Percentiles rank a stretch among this genome's conserved stretches.
Evolutionary conservation across 2,329 filamentous ascomycete genomes (phyloP).

Genomic region (Teratosphaeria zuluensis): DNA sequence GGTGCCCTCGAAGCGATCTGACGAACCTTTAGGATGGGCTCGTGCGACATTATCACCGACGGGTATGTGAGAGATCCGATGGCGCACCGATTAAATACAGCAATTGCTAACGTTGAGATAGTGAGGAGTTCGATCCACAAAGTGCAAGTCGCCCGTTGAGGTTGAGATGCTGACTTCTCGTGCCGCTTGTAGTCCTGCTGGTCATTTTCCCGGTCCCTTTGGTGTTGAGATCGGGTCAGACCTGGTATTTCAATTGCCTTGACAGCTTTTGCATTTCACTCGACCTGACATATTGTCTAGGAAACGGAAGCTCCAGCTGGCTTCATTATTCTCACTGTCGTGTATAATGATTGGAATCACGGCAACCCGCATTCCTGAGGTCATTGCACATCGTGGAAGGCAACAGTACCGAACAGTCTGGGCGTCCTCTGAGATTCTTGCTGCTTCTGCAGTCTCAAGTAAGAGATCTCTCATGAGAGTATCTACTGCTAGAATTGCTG

Average conservation of each 20-base stretch:
- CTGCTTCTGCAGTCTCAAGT: conserved; percentile 79
- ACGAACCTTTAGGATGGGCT: conserved; percentile 50
- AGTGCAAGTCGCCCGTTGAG: not conserved
- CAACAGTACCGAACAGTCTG: conserved; percentile 84
- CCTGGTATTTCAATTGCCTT: conserved; percentile 24
- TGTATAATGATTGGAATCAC: conserved; percentile 70
- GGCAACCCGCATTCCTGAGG: conserved; percentile 68
- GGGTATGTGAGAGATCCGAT: conserved; percentile 6
- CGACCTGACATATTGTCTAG: not conserved
- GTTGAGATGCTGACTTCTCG: not conserved
- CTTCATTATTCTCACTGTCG: conserved; percentile 76
- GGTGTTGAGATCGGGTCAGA: conserved; percentile 69
- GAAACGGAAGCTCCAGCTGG: conserved; percentile 70
- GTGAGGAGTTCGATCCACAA: not conserved
- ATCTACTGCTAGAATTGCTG: not conserved
- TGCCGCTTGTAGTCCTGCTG: conserved; percentile 48
- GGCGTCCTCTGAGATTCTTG: conserved; percentile 82
- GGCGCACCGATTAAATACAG: not conserved
- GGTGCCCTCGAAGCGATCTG: not conserved
- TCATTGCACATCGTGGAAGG: conserved; percentile 58
- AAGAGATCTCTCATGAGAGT: not conserved
- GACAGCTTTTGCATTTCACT: not conserved
- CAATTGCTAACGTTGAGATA: not conserved
- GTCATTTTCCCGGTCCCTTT: conserved; percentile 85
- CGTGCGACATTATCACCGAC: conserved; percentile 80